Base-by-base conservation (phyloP, 345 rosid genomes). In the Dipteronia sinensis region DNA sequence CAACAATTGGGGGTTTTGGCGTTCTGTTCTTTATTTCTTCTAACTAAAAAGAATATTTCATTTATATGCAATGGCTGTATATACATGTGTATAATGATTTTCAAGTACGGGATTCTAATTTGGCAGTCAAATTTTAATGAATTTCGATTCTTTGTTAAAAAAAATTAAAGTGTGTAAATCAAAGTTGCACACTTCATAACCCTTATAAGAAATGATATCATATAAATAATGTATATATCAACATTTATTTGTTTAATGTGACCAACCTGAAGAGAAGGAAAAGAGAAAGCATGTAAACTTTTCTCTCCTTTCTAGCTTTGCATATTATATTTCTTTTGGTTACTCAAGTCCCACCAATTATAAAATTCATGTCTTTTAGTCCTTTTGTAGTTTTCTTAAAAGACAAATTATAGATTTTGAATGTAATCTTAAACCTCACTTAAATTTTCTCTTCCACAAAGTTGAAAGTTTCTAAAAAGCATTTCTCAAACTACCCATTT, bases 201-300 rank as follows among this genome's bases (percentile, higher is more conserved):
- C 27, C 27, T 0, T 27, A 27, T 27, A 27, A 27, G 27, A 27
- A 27, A 27, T 27, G 27, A 27, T 27, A 27, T 27, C 27, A 27
- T 27, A 27, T 27, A 27, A 1, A 27, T 27, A 27, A 27, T 27
- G 1, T 27, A 27, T 27, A 27, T 27, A 1, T 27, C 27, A 27
- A 27, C 27, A 34, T 34, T 34, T 34, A 34, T 34, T 34, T 34
- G 38, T 34, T 34, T 34, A 34, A 34, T 4, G 38, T 34, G 6
- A 34, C 38, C 38, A 34, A 34, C 38, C 38, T 49, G 16, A 74
- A 79, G 69, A 42, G 82, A 80, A 73, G 73, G 67, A 19, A 62
- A 73, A 76, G 86, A 83, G 85, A 90, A 90, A 84, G 87, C 77
- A 71, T 56, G 72, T 69, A 80, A 80, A 74, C 84, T 85, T 87